A percentile compares a stretch with the other conserved stretches of the same genome.
phyloP scores from a whole-genome alignment of 129 eudicot genomes.

The Lactuca sativa region DNA sequence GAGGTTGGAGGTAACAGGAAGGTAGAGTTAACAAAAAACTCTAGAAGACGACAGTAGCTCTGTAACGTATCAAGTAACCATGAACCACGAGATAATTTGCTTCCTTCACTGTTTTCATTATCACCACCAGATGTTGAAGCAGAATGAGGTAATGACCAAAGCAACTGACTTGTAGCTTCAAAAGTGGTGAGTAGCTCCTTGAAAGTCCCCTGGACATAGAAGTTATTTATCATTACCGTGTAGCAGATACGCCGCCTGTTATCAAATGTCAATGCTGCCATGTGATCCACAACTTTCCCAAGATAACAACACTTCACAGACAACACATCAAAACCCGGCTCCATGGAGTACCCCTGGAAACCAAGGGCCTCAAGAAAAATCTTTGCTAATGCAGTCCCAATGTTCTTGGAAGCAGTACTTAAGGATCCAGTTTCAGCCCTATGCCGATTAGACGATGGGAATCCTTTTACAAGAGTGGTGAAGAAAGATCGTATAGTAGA shows the following conservation, averaged over 20 bases:
- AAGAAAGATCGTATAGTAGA: slow-evolving; percentile 79
- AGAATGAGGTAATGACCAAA: slow-evolving; percentile 74
- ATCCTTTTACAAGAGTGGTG: slow-evolving; percentile 80
- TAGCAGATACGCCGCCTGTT: slow-evolving; percentile 74
- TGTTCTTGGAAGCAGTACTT: slow-evolving; percentile 85
- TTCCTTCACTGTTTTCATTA: slow-evolving; percentile 52
- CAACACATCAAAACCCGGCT: slow-evolving; percentile 50
- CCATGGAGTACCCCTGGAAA: slow-evolving; percentile 63
- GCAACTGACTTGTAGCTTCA: slow-evolving; percentile 97
- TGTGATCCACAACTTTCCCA: slow-evolving; percentile 93
- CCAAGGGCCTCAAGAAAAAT: slow-evolving; percentile 78
- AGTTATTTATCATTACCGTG: slow-evolving; percentile 79
- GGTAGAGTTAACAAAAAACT: slow-evolving; percentile 79
- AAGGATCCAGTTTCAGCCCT: slow-evolving; percentile 82
- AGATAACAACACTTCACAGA: slow-evolving; percentile 92
- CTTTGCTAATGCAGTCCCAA: slow-evolving; percentile 85
- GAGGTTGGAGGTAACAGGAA: slow-evolving; percentile 67
- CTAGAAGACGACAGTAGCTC: slow-evolving; percentile 77
- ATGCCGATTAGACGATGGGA: slow-evolving; percentile 82
- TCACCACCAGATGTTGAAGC: slow-evolving; percentile 48
- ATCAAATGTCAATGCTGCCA: slow-evolving; percentile 75
- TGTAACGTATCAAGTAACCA: slow-evolving; percentile 89
- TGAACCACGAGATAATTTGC: slow-evolving; percentile 56
- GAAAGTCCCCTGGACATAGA: slow-evolving; percentile 92
- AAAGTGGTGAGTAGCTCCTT: slow-evolving; percentile 92